Evolutionary conservation across 139 green algal species (phyloP).

Genomic region (Volvox africanus): DNA sequence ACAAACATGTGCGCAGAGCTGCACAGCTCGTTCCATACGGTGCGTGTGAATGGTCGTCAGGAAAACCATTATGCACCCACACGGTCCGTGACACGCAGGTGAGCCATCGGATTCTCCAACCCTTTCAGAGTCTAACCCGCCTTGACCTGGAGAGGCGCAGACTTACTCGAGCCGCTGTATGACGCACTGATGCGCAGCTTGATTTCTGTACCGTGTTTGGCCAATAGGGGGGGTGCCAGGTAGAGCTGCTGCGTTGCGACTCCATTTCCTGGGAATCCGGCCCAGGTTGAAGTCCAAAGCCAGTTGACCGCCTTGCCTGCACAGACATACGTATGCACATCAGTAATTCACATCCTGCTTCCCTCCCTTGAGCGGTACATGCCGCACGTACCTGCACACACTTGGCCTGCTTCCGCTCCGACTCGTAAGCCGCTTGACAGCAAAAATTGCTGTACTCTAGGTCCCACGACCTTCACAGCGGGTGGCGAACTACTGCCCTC

Average conservation of each 20-base stretch:
- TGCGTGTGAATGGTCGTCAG: too few species aligned
- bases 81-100: too few species aligned
- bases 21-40: too few species aligned
- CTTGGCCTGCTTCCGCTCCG: not conserved
- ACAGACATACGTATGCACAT: not conserved
- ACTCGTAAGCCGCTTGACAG: not conserved
- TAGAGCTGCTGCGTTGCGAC: not conserved
- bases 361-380: too few species aligned
- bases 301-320: slow-evolving; percentile 7
- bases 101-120: too few species aligned
- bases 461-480: not conserved
- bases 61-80: too few species aligned
- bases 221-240: not conserved
- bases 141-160: too few species aligned
- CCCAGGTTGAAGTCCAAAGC: slow-evolving; percentile 24
- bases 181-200: not conserved
- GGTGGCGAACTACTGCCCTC: not conserved
- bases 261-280: not conserved
- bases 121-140: too few species aligned
- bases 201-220: not conserved
- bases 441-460: not conserved
- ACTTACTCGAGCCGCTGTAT: not conserved
- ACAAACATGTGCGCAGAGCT: too few species aligned
- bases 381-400: slow-evolving; percentile 9
- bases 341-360: too few species aligned